Conservation (phyloP, 768 basidiomycete genomes). For the Pleurotus eryngii region DNA sequence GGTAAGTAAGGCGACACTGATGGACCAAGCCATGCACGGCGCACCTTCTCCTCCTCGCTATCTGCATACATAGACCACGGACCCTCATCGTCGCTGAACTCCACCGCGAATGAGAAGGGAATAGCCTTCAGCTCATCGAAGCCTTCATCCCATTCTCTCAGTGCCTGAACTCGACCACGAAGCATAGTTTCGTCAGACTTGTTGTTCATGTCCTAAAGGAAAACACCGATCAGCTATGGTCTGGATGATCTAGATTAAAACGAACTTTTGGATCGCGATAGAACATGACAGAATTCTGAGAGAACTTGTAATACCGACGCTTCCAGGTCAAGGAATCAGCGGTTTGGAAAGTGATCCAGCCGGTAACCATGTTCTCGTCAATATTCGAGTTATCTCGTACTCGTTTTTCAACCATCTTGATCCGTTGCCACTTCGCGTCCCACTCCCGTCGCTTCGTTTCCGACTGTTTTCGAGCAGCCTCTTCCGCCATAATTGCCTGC, state of each 20-base stretch:
- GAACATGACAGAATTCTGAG: slow-evolving; percentile 42
- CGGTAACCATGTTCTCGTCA: slow-evolving; percentile 33
- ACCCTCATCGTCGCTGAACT: slow-evolving; percentile 46
- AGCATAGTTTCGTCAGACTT: slow-evolving; percentile 43
- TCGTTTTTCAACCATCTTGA: slow-evolving; percentile 43
- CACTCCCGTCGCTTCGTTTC: slow-evolving; percentile 38
- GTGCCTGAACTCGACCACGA: slow-evolving; percentile 38
- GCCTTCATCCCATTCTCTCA: slow-evolving; percentile 59
- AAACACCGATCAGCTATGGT: not conserved
- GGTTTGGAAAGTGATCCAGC: slow-evolving; percentile 63
- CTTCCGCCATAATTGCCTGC: slow-evolving; percentile 41
- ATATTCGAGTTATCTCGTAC: slow-evolving; percentile 33
- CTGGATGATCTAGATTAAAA: not conserved
- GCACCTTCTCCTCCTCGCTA: slow-evolving; percentile 60
- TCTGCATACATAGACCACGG: slow-evolving; percentile 62
- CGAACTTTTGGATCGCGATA: slow-evolving; percentile 51
- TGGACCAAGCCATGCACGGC: slow-evolving; percentile 8
- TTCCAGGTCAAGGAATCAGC: slow-evolving; percentile 56
- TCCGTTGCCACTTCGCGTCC: slow-evolving; percentile 41
- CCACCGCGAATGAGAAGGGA: slow-evolving; percentile 62
- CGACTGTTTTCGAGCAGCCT: slow-evolving; percentile 41
- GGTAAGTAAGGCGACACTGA: not conserved
- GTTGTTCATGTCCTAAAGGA: slow-evolving; percentile 33
- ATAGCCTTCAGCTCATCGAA: slow-evolving; percentile 67
- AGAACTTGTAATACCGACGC: slow-evolving; percentile 59